Percentiles rank a stretch among this genome's conserved stretches.
Conservation (phyloP, 1,284 basidiomycete species). For the Cryptococcus maquisensis region DNA sequence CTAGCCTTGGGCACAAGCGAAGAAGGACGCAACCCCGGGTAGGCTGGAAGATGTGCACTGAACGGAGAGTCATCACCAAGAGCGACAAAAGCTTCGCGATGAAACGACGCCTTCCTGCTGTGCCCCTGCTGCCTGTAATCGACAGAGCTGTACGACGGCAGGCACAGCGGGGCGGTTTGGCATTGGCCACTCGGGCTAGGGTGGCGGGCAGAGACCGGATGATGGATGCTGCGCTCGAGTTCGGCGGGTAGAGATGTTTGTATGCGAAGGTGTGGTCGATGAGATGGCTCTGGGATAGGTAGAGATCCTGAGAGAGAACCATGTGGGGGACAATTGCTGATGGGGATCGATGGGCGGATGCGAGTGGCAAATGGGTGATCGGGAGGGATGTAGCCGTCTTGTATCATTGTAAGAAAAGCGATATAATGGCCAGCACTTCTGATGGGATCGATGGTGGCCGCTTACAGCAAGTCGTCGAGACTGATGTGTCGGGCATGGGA, state of each 20-base stretch:
- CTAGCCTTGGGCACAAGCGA: not conserved
- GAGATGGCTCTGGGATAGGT: not conserved
- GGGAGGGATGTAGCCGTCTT: not conserved
- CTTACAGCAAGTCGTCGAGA: not conserved
- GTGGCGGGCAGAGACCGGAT: not conserved
- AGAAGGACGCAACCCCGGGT: no score
- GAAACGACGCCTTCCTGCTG: not conserved
- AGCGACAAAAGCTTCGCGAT: slow-evolving; percentile 4
- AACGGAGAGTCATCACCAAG: not conserved
- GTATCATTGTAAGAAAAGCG: no score
- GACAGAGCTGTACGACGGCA: not conserved
- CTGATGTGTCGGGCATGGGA: not conserved
- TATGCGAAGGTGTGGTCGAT: not conserved
- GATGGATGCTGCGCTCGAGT: not conserved
- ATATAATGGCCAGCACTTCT: not conserved
- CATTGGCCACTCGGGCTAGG: not conserved
- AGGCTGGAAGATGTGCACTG: not conserved
- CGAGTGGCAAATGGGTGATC: not conserved
- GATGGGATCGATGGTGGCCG: not conserved
- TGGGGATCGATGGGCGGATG: not conserved
- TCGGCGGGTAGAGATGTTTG: not conserved
- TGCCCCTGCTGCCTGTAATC: not conserved
- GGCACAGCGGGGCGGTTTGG: not conserved
- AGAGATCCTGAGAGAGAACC: not conserved
- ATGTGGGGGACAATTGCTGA: not conserved